A percentile compares a stretch with the other conserved stretches of the same genome.
phyloP scores from a whole-genome alignment of 1,139 yeast species.

The Saccharomycopsis hybrid region DNA sequence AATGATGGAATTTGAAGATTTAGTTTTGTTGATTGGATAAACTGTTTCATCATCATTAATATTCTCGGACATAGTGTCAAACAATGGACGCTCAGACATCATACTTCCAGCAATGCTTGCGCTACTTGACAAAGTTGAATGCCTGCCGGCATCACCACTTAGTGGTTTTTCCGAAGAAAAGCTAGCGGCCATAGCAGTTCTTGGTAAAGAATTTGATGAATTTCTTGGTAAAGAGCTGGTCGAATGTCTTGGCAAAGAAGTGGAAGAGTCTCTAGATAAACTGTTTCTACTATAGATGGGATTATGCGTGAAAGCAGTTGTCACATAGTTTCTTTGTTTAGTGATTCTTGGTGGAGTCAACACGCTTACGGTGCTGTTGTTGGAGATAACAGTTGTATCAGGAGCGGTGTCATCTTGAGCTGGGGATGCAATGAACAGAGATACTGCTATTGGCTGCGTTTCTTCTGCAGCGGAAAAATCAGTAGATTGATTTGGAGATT shows the following conservation, averaged over 20 bases:
- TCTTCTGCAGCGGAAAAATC: not conserved
- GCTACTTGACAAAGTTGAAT: constrained; percentile 1
- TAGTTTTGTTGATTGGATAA: not conserved
- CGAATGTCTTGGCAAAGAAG: not conserved
- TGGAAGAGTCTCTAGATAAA: too few species aligned
- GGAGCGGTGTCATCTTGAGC: not conserved
- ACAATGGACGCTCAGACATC: constrained; percentile 16
- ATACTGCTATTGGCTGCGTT: constrained; percentile 9
- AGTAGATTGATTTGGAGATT: too few species aligned
- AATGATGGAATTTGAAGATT: constrained; percentile 11
- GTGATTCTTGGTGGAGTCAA: constrained; percentile 6
- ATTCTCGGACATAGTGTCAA: constrained; percentile 1
- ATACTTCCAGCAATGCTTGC: constrained; percentile 17
- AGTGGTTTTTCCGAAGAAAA: constrained; percentile 14
- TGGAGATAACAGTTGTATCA: not conserved
- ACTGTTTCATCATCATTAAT: constrained; percentile 11
- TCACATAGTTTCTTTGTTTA: not conserved
- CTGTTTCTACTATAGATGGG: constrained; percentile 5
- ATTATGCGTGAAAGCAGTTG: constrained; percentile 11
- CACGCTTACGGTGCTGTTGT: too few species aligned
- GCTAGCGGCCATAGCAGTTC: constrained; percentile 5
- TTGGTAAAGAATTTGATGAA: not conserved
- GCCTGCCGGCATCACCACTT: not conserved
- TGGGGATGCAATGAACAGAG: constrained; percentile 7
- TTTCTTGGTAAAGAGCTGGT: not conserved